Conservation (phyloP, 2,329 filamentous ascomycete genomes). For the Stagonosporopsis cucurbitacearum region DNA sequence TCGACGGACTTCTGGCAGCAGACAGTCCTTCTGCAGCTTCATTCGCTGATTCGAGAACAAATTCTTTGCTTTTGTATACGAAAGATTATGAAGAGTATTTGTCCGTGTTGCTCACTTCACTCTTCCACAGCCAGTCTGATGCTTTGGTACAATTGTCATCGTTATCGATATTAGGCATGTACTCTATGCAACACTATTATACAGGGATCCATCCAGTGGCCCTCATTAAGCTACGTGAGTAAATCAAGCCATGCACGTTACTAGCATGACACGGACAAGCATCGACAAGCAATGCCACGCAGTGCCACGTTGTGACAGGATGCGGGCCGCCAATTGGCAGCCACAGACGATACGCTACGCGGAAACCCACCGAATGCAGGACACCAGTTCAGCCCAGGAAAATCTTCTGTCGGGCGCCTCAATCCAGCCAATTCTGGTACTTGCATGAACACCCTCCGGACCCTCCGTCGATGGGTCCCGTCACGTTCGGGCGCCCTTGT, state of each 20-base stretch:
- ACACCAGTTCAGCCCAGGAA: slow-evolving; percentile 14
- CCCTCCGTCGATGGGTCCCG: slow-evolving; percentile 63
- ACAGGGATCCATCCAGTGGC: slow-evolving; percentile 28
- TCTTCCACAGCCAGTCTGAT: not conserved
- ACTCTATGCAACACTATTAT: slow-evolving; percentile 17
- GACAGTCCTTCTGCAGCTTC: not conserved
- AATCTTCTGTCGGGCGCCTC: slow-evolving; percentile 3
- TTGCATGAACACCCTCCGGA: slow-evolving; percentile 65
- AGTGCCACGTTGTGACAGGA: slow-evolving; percentile 12
- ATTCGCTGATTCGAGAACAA: too few species aligned
- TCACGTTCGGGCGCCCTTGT: slow-evolving; percentile 50
- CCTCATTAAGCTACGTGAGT: slow-evolving; percentile 6
- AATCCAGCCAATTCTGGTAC: slow-evolving; percentile 62
- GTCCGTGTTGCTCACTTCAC: not conserved
- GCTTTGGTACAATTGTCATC: not conserved
- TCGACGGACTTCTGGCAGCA: not conserved
- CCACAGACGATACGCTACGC: slow-evolving; percentile 26
- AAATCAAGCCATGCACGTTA: slow-evolving; percentile 5
- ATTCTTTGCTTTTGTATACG: not conserved
- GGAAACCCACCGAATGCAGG: slow-evolving; percentile 24
- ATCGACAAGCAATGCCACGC: slow-evolving; percentile 17
- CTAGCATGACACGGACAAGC: slow-evolving; percentile 11
- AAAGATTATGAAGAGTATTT: not conserved
- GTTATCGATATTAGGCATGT: slow-evolving; percentile 24
- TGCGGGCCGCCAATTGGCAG: slow-evolving; percentile 16